Evolutionary conservation across 1,139 yeast genomes (phyloP).

Genomic region (Taphrina wiesneri): DNA sequence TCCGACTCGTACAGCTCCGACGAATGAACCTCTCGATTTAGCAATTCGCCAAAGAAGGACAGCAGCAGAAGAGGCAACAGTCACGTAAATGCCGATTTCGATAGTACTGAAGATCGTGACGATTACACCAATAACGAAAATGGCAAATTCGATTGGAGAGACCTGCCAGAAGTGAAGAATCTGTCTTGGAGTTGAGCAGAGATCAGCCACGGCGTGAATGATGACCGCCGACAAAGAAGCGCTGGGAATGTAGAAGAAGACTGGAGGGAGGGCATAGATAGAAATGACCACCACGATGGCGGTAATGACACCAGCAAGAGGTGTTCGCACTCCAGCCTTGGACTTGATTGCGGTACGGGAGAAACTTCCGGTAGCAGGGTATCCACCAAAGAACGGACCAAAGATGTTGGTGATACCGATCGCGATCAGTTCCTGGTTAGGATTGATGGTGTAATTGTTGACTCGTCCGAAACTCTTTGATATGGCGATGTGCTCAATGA

Average conservation of each 20-base stretch:
- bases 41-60: conserved; percentile 71
- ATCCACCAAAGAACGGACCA: conserved; percentile 89
- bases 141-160: conserved; percentile 72
- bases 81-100: conserved; percentile 88
- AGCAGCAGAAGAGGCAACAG: conserved; percentile 80
- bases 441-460: conserved; percentile 84
- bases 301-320: conserved; percentile 87
- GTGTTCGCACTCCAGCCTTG: conserved; percentile 94
- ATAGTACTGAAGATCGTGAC: conserved; percentile 79
- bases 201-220: conserved; percentile 92
- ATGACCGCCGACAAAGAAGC: conserved; percentile 84
- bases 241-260: conserved; percentile 87
- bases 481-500: conserved; percentile 90
- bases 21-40: conserved; percentile 75
- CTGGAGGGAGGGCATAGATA: conserved; percentile 74
- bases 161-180: conserved; percentile 75
- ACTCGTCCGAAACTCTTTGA: conserved; percentile 90
- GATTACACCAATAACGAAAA: conserved; percentile 73
- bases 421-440: conserved; percentile 92
- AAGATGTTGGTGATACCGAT: conserved; percentile 88
- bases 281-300: conserved; percentile 88
- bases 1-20: conserved; percentile 73
- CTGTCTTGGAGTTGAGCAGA: conserved; percentile 69
- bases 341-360: conserved; percentile 92
- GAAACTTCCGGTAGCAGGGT: conserved; percentile 95